Evolutionary conservation across 495 filamentous ascomycete genomes (phyloP).

Genomic region (Hypoxylon cercidicola): DNA sequence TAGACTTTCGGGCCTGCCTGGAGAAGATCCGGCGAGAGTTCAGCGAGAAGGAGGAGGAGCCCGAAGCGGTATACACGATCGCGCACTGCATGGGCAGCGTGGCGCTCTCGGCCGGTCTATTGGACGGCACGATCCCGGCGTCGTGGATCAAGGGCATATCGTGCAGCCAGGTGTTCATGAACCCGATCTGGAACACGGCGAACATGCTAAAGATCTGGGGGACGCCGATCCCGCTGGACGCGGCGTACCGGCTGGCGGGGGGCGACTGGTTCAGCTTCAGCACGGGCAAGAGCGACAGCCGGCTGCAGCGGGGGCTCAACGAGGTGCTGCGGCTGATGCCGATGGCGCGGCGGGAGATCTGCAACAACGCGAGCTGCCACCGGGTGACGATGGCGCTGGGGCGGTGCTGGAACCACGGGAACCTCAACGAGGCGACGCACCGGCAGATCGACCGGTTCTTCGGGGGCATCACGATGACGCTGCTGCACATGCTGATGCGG

Average conservation of each 20-base stretch:
- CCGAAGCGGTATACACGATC: conserved; percentile 66
- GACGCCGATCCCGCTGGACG: conserved; percentile 58
- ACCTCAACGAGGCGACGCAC: conserved; percentile 72
- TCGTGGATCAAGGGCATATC: conserved; percentile 70
- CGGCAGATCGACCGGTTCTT: conserved; percentile 70
- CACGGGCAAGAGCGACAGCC: conserved; percentile 57
- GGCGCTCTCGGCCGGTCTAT: conserved; percentile 66
- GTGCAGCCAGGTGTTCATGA: conserved; percentile 72
- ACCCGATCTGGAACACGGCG: conserved; percentile 66
- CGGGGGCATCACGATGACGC: conserved; percentile 68
- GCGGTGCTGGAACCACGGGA: conserved; percentile 71
- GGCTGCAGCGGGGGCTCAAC: conserved; percentile 64
- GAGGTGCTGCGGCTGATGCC: conserved; percentile 70
- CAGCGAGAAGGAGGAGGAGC: conserved; percentile 20
- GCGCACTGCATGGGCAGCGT: conserved; percentile 75
- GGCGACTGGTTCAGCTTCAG: conserved; percentile 66
- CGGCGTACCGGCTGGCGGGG: conserved; percentile 55
- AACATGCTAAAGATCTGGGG: conserved; percentile 68
- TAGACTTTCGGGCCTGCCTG: conserved; percentile 69
- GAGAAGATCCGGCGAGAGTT: conserved; percentile 59
- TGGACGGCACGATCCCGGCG: conserved; percentile 70
- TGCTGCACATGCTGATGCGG: conserved; percentile 66
- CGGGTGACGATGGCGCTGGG: conserved; percentile 69
- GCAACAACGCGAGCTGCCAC: conserved; percentile 70
- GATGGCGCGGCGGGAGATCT: conserved; percentile 65